These are phyloP conservation scores for Blastosporella zonata DNA, from an alignment of 1,284 basidiomycete genomes.

Conservation along the genomic window DNA sequence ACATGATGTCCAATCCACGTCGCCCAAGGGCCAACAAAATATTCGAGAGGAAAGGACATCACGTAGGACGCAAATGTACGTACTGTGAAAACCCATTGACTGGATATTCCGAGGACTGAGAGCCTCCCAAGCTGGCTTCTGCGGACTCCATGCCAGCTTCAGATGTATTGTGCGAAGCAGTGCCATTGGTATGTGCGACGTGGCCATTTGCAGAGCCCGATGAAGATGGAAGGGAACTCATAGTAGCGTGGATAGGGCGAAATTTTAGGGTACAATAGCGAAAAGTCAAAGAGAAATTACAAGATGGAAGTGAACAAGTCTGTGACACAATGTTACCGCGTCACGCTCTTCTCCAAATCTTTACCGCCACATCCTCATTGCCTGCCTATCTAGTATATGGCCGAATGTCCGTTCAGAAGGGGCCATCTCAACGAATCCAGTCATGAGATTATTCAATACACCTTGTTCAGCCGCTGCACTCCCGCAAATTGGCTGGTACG, in stretches of 20 bases:
- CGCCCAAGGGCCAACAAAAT: not conserved
- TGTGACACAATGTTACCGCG: conserved; percentile 11
- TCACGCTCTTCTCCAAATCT: conserved; percentile 3
- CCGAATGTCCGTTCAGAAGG: conserved; percentile 34
- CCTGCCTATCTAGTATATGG: conserved; percentile 30
- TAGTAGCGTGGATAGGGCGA: conserved; percentile 13
- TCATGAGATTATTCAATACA: conserved; percentile 58
- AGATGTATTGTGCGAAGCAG: conserved; percentile 25
- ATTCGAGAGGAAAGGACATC: conserved; percentile 4
- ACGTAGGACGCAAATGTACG: conserved; percentile 24
- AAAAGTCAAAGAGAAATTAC: conserved; percentile 9
- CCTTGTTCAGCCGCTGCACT: conserved; percentile 36
- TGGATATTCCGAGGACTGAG: conserved; percentile 32
- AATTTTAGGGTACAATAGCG: conserved; percentile 5
- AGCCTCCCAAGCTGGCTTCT: conserved; percentile 18
- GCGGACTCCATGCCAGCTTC: conserved; percentile 26
- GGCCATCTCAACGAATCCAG: conserved; percentile 55
- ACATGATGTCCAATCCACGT: conserved; percentile 16
- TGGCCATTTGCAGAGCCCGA: conserved; percentile 36
- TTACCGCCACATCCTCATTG: conserved; percentile 4
- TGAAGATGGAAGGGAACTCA: conserved; percentile 36
- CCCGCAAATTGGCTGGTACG: conserved; percentile 53
- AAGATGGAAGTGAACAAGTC: conserved; percentile 16
- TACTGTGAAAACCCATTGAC: conserved; percentile 45
- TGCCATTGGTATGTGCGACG: conserved; percentile 31